A percentile compares a stretch with the other conserved stretches of the same genome.
Conservation (phyloP, 176 grass and related monocot species). For the Zizania latifolia region DNA sequence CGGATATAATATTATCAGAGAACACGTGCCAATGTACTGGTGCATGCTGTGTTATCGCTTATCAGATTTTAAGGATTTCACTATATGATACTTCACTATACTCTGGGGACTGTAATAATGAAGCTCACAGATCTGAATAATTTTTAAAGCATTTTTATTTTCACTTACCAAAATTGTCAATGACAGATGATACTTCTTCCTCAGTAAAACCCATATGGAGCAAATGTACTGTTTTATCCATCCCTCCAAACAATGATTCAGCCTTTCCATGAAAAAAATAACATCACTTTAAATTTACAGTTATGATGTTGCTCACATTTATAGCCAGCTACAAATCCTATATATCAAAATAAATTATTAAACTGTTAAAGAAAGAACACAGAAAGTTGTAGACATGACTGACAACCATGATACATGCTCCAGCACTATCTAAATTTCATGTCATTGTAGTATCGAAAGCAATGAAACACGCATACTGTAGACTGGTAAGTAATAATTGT, state of each 20-base stretch:
- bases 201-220: conserved; percentile 83
- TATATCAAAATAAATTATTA: conserved; percentile 9
- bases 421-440: not conserved
- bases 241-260: conserved; percentile 65
- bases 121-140: not conserved
- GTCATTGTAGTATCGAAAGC: not conserved
- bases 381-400: not conserved
- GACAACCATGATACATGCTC: not conserved
- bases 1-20: not conserved
- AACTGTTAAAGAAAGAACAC: no score
- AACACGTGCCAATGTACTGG: not conserved
- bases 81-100: not conserved
- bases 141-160: not conserved
- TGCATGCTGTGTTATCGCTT: not conserved
- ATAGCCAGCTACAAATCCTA: not conserved
- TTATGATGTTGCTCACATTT: not conserved
- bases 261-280: conserved; percentile 34
- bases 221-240: conserved; percentile 57
- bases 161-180: conserved; percentile 70
- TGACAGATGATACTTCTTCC: conserved; percentile 82
- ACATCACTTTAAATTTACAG: not conserved
- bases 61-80: not conserved
- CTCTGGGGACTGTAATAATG: not conserved
- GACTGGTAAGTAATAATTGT: not conserved
- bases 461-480: not conserved